A percentile compares a stretch with the other conserved stretches of the same genome.
phyloP scores from a whole-genome alignment of 1,139 yeast species.

The Sugiyamaella novakii region DNA sequence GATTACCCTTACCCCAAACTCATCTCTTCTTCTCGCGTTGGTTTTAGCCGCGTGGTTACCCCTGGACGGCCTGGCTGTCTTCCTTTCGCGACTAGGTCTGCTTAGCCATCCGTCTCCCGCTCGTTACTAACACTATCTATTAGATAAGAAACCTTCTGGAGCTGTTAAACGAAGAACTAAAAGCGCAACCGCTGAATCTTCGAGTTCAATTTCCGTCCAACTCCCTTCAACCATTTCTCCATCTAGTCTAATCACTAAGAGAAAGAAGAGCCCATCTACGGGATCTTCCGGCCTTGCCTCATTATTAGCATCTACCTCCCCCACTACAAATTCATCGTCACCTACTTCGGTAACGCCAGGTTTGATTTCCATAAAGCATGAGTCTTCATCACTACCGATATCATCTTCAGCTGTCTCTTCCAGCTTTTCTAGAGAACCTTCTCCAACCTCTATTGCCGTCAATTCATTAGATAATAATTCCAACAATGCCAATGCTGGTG shows the following conservation, averaged over 20 bases:
- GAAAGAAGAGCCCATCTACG: slow-evolving; percentile 26
- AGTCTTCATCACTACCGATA: background rate
- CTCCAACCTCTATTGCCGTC: slow-evolving; percentile 8
- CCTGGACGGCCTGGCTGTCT: background rate
- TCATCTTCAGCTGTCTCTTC: background rate
- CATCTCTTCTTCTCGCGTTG: too few species aligned
- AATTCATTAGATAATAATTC: background rate
- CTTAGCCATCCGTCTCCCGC: background rate
- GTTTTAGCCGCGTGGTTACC: too few species aligned
- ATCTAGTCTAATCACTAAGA: slow-evolving; percentile 29
- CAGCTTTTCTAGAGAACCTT: slow-evolving; percentile 7
- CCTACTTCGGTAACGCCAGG: slow-evolving; percentile 15
- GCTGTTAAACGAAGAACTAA: slow-evolving; percentile 26
- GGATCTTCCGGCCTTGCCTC: slow-evolving; percentile 21
- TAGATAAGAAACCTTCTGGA: slow-evolving; percentile 22
- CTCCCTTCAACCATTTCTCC: slow-evolving; percentile 33
- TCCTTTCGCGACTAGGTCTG: too few species aligned
- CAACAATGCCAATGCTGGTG: background rate
- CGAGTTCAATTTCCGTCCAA: slow-evolving; percentile 2
- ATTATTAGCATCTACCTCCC: slow-evolving; percentile 18
- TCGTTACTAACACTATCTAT: background rate
- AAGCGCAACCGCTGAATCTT: slow-evolving; percentile 23
- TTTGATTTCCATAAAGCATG: slow-evolving; percentile 10
- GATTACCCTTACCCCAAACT: too few species aligned
- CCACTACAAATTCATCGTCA: slow-evolving; percentile 1